Evolutionary conservation across 305 asterid species (phyloP).

Genomic region (Ajuga reptans): DNA sequence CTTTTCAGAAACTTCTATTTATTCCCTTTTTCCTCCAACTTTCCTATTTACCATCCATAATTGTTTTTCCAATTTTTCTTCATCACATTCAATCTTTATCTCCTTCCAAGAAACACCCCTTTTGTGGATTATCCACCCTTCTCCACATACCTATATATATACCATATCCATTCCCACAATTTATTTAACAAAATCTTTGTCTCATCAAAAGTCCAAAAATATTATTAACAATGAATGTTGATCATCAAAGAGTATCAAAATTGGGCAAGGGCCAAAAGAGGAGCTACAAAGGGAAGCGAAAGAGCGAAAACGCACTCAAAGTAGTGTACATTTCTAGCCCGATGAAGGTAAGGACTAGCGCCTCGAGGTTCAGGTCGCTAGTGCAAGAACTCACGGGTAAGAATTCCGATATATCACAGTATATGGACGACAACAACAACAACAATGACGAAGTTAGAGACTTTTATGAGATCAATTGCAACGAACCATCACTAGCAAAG

Average conservation of each 20-base stretch:
- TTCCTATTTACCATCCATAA: slow-evolving; percentile 32
- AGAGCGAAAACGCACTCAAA: slow-evolving; percentile 28
- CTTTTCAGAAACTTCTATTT: slow-evolving; percentile 34
- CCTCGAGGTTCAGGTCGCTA: slow-evolving; percentile 50
- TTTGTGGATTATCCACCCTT: background rate
- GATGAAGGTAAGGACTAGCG: slow-evolving; percentile 74
- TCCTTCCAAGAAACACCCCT: slow-evolving; percentile 43
- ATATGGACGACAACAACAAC: slow-evolving; percentile 24
- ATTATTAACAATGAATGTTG: slow-evolving; percentile 13
- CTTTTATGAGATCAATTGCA: slow-evolving; percentile 15
- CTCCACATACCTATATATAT: slow-evolving; percentile 24
- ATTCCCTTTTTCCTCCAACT: slow-evolving; percentile 32
- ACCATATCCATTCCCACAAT: background rate
- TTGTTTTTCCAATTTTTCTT: background rate
- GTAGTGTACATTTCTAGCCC: slow-evolving; percentile 83
- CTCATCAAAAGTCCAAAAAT: background rate
- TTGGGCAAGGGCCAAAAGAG: background rate
- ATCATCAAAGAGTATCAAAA: slow-evolving; percentile 14
- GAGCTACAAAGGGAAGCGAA: slow-evolving; percentile 23
- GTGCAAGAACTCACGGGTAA: slow-evolving; percentile 73
- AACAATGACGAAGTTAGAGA: background rate
- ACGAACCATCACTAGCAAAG: background rate
- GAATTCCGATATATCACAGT: slow-evolving; percentile 42
- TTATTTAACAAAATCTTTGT: slow-evolving; percentile 1
- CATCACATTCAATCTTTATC: slow-evolving; percentile 20